A percentile compares a stretch with the other conserved stretches of the same genome.
Conservation (phyloP, 805 yeast genomes). For the Nakazawaea pomicola region DNA sequence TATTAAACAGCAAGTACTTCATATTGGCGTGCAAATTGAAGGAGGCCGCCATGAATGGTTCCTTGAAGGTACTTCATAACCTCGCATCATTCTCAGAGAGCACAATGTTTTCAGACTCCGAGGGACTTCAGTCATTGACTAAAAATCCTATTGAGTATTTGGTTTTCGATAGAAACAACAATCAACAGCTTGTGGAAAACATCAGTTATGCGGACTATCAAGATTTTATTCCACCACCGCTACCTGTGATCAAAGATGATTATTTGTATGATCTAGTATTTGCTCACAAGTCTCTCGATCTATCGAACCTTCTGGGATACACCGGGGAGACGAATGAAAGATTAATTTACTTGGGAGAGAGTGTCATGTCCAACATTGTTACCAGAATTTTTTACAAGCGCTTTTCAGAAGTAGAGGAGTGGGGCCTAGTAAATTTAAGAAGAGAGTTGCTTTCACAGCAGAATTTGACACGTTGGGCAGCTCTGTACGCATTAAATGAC, state of each 20-base stretch:
- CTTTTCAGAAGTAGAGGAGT: background rate
- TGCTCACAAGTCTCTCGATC: background rate
- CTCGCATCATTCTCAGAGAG: background rate
- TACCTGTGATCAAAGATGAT: background rate
- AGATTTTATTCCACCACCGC: background rate
- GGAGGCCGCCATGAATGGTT: background rate
- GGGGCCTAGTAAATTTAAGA: background rate
- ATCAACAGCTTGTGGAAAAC: background rate
- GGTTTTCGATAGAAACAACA: conserved; percentile 1
- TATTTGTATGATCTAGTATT: conserved; percentile 1
- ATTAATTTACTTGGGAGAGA: background rate
- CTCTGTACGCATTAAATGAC: background rate
- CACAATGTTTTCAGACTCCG: background rate
- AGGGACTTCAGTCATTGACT: background rate
- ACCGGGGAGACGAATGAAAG: background rate
- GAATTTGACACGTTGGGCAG: background rate
- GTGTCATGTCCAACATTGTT: background rate
- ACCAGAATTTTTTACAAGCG: background rate
- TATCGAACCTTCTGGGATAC: background rate
- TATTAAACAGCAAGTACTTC: background rate
- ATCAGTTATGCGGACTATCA: background rate
- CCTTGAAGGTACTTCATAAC: background rate
- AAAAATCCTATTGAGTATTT: background rate
- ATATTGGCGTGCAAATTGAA: background rate
- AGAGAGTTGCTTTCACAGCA: background rate